phyloP scores from a whole-genome alignment of 306 rosid genomes.

The Dalbergia cultrata region DNA sequence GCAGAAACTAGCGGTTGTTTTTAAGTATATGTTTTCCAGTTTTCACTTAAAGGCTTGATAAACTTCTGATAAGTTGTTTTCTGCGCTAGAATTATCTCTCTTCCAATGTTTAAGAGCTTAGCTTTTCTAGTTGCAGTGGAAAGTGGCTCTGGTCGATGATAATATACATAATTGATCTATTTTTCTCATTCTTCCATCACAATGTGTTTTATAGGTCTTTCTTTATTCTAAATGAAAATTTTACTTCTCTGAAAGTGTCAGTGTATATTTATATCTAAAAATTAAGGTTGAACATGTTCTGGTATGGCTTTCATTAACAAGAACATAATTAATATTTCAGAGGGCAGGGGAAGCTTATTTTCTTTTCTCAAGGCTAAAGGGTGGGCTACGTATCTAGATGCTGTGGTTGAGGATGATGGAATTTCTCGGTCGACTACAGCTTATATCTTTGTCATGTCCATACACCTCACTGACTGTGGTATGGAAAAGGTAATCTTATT shows the following conservation, averaged over 20 bases:
- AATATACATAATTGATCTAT: conserved; percentile 5
- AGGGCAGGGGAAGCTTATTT: conserved; percentile 97
- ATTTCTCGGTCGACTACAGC: conserved; percentile 76
- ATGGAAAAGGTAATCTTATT: conserved; percentile 72
- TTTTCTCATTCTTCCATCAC: conserved; percentile 5
- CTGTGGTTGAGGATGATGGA: conserved; percentile 93
- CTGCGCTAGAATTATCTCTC: conserved; percentile 25
- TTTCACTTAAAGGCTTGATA: conserved; percentile 27
- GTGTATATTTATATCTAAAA: conserved; percentile 38
- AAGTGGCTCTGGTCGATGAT: conserved; percentile 4
- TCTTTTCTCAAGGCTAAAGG: conserved; percentile 83
- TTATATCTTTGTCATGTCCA: conserved; percentile 82
- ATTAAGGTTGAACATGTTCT: conserved; percentile 27
- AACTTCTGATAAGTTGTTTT: conserved; percentile 30
- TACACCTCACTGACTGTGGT: conserved; percentile 93
- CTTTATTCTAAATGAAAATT: neutral
- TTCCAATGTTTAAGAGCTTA: conserved; percentile 19
- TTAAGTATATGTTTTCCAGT: neutral
- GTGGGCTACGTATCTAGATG: conserved; percentile 88
- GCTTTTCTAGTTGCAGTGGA: conserved; percentile 6
- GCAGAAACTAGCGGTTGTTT: conserved; percentile 5
- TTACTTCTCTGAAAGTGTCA: conserved; percentile 6
- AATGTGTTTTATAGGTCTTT: neutral
- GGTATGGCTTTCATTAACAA: conserved; percentile 43
- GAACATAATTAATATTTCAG: conserved; percentile 58